Conservation (phyloP, 2,329 filamentous ascomycete genomes). For the Emergomyces africanus region DNA sequence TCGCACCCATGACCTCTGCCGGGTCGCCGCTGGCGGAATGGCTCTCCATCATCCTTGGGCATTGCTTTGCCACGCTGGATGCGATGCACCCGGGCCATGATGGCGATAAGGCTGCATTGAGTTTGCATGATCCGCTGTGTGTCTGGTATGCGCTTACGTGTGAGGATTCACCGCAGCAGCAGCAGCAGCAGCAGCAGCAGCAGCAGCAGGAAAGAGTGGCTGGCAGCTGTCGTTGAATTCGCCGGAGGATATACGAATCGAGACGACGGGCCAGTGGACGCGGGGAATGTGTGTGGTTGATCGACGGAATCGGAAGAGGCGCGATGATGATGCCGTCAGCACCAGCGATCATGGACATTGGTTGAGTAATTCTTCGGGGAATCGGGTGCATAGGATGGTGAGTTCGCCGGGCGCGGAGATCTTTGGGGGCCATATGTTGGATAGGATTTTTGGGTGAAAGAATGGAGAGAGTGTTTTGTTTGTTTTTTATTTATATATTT, state of each 20-base stretch:
- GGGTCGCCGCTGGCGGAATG: conserved; percentile 64
- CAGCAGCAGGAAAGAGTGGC: background rate
- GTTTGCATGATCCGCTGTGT: conserved; percentile 64
- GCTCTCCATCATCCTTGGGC: conserved; percentile 58
- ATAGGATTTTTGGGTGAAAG: conserved; percentile 45
- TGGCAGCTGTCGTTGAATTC: conserved; percentile 37
- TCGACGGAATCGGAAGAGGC: conserved; percentile 41
- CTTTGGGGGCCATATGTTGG: conserved; percentile 55
- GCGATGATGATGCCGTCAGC: conserved; percentile 40
- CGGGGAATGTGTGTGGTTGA: conserved; percentile 83
- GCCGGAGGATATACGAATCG: conserved; percentile 74
- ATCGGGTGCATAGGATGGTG: conserved; percentile 65
- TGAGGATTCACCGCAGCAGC: conserved; percentile 11
- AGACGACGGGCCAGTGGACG: conserved; percentile 90
- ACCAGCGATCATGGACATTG: conserved; percentile 64
- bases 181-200: background rate
- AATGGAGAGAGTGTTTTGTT: background rate
- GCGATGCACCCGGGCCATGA: conserved; percentile 44
- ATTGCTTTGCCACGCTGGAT: conserved; percentile 57
- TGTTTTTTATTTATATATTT: too few species aligned
- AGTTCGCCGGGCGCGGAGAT: conserved; percentile 52
- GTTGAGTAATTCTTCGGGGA: conserved; percentile 62
- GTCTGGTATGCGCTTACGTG: conserved; percentile 63
- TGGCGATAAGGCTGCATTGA: conserved; percentile 42
- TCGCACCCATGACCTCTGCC: conserved; percentile 43